Conservation (phyloP, 495 filamentous ascomycete genomes). For the Penicillium taxi region DNA sequence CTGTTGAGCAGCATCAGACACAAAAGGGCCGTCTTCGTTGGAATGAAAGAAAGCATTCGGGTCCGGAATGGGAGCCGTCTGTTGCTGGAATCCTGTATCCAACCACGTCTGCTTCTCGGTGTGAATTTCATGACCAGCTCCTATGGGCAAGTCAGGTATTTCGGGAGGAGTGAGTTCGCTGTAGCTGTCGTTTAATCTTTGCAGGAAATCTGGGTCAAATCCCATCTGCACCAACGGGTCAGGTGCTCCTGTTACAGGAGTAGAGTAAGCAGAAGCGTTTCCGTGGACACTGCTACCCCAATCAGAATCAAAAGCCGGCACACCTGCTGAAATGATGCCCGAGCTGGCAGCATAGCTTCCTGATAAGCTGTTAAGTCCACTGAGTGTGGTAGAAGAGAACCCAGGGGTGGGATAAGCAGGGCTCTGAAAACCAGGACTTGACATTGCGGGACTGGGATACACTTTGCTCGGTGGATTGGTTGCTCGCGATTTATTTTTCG, state of each 20-base stretch:
- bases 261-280: conserved; percentile 27
- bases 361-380: conserved; percentile 30
- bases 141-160: conserved; percentile 18
- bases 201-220: conserved; percentile 37
- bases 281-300: conserved; percentile 30
- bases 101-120: conserved; percentile 16
- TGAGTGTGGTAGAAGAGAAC: conserved; percentile 30
- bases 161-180: conserved; percentile 22
- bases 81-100: conserved; percentile 8
- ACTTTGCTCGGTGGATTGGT: conserved; percentile 24
- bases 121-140: conserved; percentile 5
- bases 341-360: conserved; percentile 36
- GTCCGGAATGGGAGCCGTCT: conserved; percentile 11
- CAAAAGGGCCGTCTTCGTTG: conserved; percentile 13
- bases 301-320: conserved; percentile 29
- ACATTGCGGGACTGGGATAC: conserved; percentile 22
- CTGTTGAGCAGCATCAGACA: conserved; percentile 13
- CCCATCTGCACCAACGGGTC: conserved; percentile 38
- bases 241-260: conserved; percentile 21
- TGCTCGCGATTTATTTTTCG: conserved; percentile 25
- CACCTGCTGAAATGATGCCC: conserved; percentile 24
- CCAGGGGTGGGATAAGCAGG: conserved; percentile 29
- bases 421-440: conserved; percentile 31
- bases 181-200: conserved; percentile 32
- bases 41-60: conserved; percentile 11